A percentile compares a stretch with the other conserved stretches of the same genome.
Conservation (phyloP, 1,284 basidiomycete genomes). For the Grifola frondosa region DNA sequence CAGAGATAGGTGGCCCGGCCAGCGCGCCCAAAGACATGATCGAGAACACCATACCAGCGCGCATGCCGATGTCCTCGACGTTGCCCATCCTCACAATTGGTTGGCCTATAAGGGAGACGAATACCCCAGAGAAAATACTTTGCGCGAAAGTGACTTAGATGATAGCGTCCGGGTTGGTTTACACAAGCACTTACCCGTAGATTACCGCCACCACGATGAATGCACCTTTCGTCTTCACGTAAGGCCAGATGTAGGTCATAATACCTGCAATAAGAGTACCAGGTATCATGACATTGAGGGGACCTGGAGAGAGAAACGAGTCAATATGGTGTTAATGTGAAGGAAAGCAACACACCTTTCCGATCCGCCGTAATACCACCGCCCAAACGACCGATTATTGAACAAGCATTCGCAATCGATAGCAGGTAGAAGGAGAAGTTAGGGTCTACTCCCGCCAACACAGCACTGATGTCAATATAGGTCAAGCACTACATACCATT, state of each 20-base stretch:
- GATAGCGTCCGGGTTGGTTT: not conserved
- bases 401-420: slow-evolving; percentile 44
- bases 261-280: slow-evolving; percentile 47
- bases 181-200: slow-evolving; percentile 43
- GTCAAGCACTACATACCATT: slow-evolving; percentile 44
- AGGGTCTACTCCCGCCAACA: slow-evolving; percentile 35
- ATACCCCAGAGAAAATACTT: slow-evolving; percentile 55
- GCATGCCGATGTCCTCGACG: slow-evolving; percentile 52
- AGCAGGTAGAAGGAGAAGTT: slow-evolving; percentile 45
- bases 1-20: slow-evolving; percentile 54
- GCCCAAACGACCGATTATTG: slow-evolving; percentile 41
- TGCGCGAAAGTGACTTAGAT: not conserved
- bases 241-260: slow-evolving; percentile 60
- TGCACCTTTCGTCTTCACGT: slow-evolving; percentile 38
- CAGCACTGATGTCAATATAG: slow-evolving; percentile 45
- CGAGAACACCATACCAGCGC: slow-evolving; percentile 54
- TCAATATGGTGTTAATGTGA: not conserved
- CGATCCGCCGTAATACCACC: slow-evolving; percentile 41
- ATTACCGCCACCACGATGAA: slow-evolving; percentile 49
- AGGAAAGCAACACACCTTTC: slow-evolving; percentile 27
- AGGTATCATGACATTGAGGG: slow-evolving; percentile 56
- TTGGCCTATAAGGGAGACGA: slow-evolving; percentile 51
- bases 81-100: slow-evolving; percentile 60
- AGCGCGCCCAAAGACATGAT: slow-evolving; percentile 45
- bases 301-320: slow-evolving; percentile 34